These are phyloP conservation scores for Malassezia furfur DNA, from an alignment of 1,284 basidiomycete species.

Conservation along the genomic window DNA sequence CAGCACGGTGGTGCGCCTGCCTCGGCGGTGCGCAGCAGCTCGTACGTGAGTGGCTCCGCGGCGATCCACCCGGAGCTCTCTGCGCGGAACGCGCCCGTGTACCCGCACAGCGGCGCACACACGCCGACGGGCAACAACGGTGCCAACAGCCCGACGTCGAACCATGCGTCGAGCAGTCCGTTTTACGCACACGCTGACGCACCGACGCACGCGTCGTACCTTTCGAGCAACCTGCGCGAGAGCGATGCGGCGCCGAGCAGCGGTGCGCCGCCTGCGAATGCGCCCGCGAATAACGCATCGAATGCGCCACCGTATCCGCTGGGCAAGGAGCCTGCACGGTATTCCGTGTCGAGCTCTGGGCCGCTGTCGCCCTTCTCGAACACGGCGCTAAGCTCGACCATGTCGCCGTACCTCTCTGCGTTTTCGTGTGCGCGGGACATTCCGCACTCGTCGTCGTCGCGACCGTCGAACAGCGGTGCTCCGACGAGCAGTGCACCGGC, in stretches of 20 bases:
- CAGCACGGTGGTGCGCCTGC: neutral
- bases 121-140: neutral
- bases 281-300: neutral
- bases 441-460: slow-evolving; percentile 37
- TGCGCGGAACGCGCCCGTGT: neutral
- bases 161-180: neutral
- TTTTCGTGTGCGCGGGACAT: slow-evolving; percentile 45
- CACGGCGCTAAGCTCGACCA: slow-evolving; percentile 39
- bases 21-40: neutral
- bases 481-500: neutral
- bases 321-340: slow-evolving; percentile 36
- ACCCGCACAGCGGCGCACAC: slow-evolving; percentile 5
- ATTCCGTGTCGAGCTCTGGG: slow-evolving; percentile 30
- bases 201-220: neutral
- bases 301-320: neutral
- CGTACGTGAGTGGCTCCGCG: slow-evolving; percentile 7
- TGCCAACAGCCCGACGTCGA: slow-evolving; percentile 10
- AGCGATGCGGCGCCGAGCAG: neutral
- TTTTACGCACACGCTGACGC: slow-evolving; percentile 1
- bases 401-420: slow-evolving; percentile 45
- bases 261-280: neutral
- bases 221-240: slow-evolving; percentile 1
- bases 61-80: slow-evolving; percentile 17
- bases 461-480: slow-evolving; percentile 14
- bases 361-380: slow-evolving; percentile 43